Evolutionary conservation across 2,329 filamentous ascomycete species (phyloP), one percentile per base, ranked within the genome.

Genomic region (Xenoacremonium recifei): DNA sequence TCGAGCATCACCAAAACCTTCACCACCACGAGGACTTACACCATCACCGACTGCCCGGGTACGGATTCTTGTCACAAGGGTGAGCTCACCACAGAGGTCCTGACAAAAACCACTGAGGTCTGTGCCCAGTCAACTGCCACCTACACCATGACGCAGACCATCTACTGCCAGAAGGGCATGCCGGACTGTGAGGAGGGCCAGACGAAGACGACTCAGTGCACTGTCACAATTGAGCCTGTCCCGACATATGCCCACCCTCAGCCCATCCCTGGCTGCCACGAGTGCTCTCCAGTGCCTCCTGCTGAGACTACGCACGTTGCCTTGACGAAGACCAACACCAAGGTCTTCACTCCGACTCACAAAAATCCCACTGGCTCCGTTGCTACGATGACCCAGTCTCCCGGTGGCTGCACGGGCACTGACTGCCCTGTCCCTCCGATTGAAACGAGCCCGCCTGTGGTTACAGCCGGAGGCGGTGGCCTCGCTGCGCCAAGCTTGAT

Each of bases 41-140:
- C 77, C 61, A 67, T 81, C 67, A 80, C 75, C 57, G 72, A 71
- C 29, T 82, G 79, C 70, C 70, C 67, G 34, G 71, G 77, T 35
- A 70, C 71, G 40, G 77, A 40, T 12, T 35, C 51, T 12, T 60
- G 58, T 44, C 27, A 33, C 44, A 51, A 53, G 42, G 48, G 42
- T 18, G 42, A 44, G 10, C 35, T 53, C 16, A 51, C 46, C 3
- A 55, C 60, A 10, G 50, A 61, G 39, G 44, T 59, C 6, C 21
- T 60, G 11, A 49, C 50, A 10, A 44, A 48, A 6, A 60, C 58
- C 0, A 53, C 52, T 11, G 39, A 47, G 6, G 35, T 53, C 3
- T 49, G 48, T 35, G 47, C 55, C 12, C 45, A 63, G 37, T 51
- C 50, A 6, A 62, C 58, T 1, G 55, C 48, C 3, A 55, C 55